A percentile compares a stretch with the other conserved stretches of the same genome.
These are phyloP conservation scores for Lineolata rhizophorae DNA, from an alignment of 495 filamentous ascomycete genomes.

Conservation along the genomic window DNA sequence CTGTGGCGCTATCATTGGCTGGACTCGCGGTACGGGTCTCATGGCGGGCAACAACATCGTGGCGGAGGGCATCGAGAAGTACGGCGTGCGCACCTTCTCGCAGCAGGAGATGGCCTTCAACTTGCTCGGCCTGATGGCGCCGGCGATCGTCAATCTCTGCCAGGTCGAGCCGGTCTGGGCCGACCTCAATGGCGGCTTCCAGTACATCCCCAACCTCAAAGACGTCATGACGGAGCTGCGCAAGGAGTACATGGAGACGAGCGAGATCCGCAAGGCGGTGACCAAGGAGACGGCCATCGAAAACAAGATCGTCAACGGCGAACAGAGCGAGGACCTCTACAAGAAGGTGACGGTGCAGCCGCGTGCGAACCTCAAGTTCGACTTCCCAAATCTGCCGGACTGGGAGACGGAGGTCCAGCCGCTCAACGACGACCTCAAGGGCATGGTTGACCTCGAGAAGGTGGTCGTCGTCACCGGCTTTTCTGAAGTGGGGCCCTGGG, in stretches of 20 bases:
- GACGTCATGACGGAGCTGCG: conserved; percentile 74
- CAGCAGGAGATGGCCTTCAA: conserved; percentile 99
- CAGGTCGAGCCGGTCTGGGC: conserved; percentile 90
- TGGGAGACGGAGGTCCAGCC: conserved; percentile 84
- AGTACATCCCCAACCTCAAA: conserved; percentile 96
- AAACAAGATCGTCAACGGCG: conserved; percentile 93
- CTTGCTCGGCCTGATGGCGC: conserved; percentile 86
- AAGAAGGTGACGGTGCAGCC: conserved; percentile 83
- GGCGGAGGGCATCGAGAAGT: conserved; percentile 86
- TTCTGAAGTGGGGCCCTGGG: conserved; percentile 91
- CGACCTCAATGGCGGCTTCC: conserved; percentile 90
- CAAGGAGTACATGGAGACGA: conserved; percentile 81
- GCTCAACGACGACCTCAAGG: conserved; percentile 67
- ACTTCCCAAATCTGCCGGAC: conserved; percentile 73
- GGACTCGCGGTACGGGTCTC: conserved; percentile 94
- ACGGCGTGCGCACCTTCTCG: conserved; percentile 93
- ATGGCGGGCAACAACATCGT: conserved; percentile 98
- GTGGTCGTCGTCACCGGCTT: conserved; percentile 96
- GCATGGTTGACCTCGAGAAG: conserved; percentile 96
- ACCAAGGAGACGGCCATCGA: conserved; percentile 91
- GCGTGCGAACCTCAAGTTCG: conserved; percentile 90
- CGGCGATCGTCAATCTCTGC: conserved; percentile 83
- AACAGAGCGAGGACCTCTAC: conserved; percentile 76
- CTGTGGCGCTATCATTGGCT: conserved; percentile 94
- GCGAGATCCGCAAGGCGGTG: conserved; percentile 79